Base-by-base conservation (phyloP, 306 rosid species). In the Rubus idaeus region DNA sequence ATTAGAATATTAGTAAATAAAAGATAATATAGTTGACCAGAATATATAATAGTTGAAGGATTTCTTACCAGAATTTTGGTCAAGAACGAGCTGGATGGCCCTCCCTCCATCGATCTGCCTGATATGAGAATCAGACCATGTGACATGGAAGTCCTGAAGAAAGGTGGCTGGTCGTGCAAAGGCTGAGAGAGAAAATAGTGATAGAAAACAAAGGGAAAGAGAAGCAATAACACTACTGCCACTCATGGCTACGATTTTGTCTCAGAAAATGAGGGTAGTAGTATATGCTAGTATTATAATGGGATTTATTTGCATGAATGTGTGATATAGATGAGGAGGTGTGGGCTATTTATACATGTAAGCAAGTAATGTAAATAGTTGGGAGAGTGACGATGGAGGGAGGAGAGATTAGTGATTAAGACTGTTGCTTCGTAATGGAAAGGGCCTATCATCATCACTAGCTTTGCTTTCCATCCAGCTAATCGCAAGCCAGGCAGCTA, bases 41-140 rank as follows among this genome's bases (percentile, higher is more conserved):
- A 35, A 64, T 50, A 50, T 50, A 50, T 50, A 14, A 50, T 45
- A 10, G 53, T 8, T 11, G 14, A 50, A 4, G 10, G 2, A 10
- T 49, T 12, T 46, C 3, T n/a, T 83, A 95, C 98, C 97, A 8
- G 98, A 92, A 83, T n/a, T 84, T 89, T 65, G 92, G 91, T 95
- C 98, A 1, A 95, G 90, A 77, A 65, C 68, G 30, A 95, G 98
- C 79, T 95, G 97, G 80, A 89, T 87, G 75, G 91, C 86, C 58
- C 85, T 88, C 57, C 98, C 98, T 55, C 84, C 93, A 75, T 92
- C 96, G 71, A 90, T 77, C 79, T 88, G 97, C 78, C 52, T 85
- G 91, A 92, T 83, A 57, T 95, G 97, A 44, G 80, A 46, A 18
- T 89, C 92, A 18, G 97, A 51, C 98, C 98, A 95, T 1, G 98